Conservation (phyloP, 1,284 basidiomycete species). For the Pisolithus thermaeus region DNA sequence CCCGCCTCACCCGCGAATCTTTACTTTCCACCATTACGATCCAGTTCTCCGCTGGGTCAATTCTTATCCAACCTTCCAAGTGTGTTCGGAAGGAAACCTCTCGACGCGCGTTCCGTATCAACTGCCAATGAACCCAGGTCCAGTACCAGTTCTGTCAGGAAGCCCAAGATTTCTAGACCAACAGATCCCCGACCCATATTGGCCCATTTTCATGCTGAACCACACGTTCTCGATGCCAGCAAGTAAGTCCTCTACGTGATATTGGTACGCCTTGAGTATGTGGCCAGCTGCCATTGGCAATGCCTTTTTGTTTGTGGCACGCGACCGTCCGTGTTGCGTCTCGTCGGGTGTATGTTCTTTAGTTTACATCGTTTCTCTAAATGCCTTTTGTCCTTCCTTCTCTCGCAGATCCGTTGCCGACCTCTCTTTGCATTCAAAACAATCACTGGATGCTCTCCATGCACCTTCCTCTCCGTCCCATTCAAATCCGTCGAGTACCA, state of each 20-base stretch:
- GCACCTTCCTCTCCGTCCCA: constrained; percentile 33
- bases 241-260: constrained; percentile 35
- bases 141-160: constrained; percentile 51
- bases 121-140: constrained; percentile 39
- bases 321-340: neutral
- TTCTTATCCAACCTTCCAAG: constrained; percentile 42
- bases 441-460: constrained; percentile 40
- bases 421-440: constrained; percentile 46
- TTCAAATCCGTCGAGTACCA: constrained; percentile 25
- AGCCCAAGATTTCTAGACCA: constrained; percentile 75
- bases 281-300: neutral
- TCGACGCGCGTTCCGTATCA: constrained; percentile 33
- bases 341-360: neutral
- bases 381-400: constrained; percentile 6
- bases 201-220: constrained; percentile 37
- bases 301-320: neutral
- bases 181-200: constrained; percentile 73
- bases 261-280: neutral
- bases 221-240: constrained; percentile 35
- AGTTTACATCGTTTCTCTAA: neutral
- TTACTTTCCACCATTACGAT: constrained; percentile 25
- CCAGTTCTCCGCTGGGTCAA: constrained; percentile 33
- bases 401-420: constrained; percentile 59
- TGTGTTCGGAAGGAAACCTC: constrained; percentile 41
- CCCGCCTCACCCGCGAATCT: constrained; percentile 23